phyloP scores from a whole-genome alignment of 169 alveolate species.

The Nephromyces sp. region DNA sequence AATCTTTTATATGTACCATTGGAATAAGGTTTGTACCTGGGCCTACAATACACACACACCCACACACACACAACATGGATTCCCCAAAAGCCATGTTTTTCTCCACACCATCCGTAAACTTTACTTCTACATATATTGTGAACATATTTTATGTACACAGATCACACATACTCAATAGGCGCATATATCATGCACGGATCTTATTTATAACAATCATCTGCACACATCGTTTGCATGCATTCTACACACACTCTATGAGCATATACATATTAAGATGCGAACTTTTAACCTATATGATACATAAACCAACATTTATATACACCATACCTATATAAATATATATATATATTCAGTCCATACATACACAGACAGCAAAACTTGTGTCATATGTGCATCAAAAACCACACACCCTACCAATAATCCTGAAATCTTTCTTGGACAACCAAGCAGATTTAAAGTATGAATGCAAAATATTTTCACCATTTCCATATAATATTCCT shows the following conservation, averaged over 20 bases:
- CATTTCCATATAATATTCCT: constrained; percentile 79
- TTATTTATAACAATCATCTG: no score
- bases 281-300: neutral
- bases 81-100: constrained; percentile 27
- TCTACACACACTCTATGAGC: no score
- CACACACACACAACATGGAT: constrained; percentile 37
- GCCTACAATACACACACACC: no score
- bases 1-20: constrained; percentile 69
- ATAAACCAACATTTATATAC: neutral
- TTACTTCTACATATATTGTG: neutral
- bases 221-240: no score
- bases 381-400: no score
- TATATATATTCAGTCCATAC: neutral
- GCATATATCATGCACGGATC: no score
- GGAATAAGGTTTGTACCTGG: constrained; percentile 74
- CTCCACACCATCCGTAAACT: neutral
- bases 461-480: constrained; percentile 62
- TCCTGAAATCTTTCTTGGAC: constrained; percentile 8
- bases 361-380: no score
- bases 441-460: constrained; percentile 51
- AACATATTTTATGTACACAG: no score
- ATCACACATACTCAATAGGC: no score
- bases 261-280: no score
- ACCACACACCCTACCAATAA: constrained; percentile 30
- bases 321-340: neutral